phyloP scores from a whole-genome alignment of 2,329 filamentous ascomycete genomes.

The Diaporthe australafricana region DNA sequence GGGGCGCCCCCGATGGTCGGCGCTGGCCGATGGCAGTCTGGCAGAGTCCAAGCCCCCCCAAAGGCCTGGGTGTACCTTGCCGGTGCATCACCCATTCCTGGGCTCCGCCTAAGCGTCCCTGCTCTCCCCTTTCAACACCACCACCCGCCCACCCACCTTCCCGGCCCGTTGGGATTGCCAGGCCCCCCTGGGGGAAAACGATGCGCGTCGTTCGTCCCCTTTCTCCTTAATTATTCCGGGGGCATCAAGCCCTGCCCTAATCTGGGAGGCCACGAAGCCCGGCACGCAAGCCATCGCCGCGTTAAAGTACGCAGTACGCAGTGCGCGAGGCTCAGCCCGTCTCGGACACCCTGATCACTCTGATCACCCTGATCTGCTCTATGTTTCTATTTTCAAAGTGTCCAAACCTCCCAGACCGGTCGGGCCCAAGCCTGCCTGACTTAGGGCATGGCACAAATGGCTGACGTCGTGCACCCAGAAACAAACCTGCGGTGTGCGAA shows the following conservation, averaged over 20 bases:
- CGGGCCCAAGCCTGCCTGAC: constrained; percentile 9
- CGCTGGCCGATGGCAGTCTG: constrained; percentile 12
- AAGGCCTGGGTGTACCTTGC: not conserved
- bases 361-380: not conserved
- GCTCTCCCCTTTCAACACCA: not conserved
- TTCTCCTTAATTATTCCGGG: constrained; percentile 25
- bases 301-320: not conserved
- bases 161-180: constrained; percentile 8
- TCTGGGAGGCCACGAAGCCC: constrained; percentile 19
- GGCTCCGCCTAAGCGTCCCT: not conserved
- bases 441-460: constrained; percentile 7
- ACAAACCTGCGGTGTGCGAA: constrained; percentile 16
- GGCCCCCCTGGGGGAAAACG: not conserved
- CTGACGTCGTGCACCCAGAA: constrained; percentile 13
- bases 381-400: not conserved
- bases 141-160: no score
- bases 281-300: constrained; percentile 14
- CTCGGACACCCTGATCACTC: not conserved
- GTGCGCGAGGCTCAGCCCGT: not conserved
- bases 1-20: constrained; percentile 16
- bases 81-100: not conserved
- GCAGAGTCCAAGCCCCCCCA: not conserved
- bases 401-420: not conserved
- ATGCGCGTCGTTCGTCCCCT: constrained; percentile 3
- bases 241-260: not conserved